phyloP scores from a whole-genome alignment of 2,329 filamentous ascomycete genomes.

The Claviceps sp. region DNA sequence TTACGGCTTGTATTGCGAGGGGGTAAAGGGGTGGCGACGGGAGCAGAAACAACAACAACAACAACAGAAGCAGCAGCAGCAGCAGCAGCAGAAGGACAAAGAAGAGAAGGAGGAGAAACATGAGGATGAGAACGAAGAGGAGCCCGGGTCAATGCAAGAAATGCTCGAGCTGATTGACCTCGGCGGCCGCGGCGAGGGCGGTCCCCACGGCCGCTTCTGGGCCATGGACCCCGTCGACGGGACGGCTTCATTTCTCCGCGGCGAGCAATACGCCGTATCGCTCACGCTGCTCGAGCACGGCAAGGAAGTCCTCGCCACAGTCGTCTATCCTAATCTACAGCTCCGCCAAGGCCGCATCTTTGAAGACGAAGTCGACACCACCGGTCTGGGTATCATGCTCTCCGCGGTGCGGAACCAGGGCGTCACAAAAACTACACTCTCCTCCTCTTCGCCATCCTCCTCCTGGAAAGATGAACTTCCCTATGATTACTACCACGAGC shows the following conservation, averaged over 20 bases:
- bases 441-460: not conserved
- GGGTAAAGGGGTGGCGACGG: constrained; percentile 5
- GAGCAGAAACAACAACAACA: not conserved
- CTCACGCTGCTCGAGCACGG: constrained; percentile 45
- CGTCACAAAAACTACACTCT: constrained; percentile 15
- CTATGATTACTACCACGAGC: constrained; percentile 3
- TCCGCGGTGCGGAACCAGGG: constrained; percentile 20
- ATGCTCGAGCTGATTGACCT: constrained; percentile 50
- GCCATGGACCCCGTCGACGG: constrained; percentile 53
- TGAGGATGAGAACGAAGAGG: not conserved
- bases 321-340: constrained; percentile 46
- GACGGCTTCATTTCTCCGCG: constrained; percentile 46
- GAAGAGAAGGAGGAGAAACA: not conserved
- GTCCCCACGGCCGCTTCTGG: constrained; percentile 35
- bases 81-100: not conserved
- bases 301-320: constrained; percentile 40
- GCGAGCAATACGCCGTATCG: constrained; percentile 50
- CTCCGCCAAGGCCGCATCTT: constrained; percentile 22
- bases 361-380: constrained; percentile 19
- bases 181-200: constrained; percentile 29
- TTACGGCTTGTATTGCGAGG: constrained; percentile 36
- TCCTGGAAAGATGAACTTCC: constrained; percentile 6
- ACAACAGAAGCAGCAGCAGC: not conserved
- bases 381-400: constrained; percentile 23
- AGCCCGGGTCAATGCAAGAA: constrained; percentile 26